These are phyloP conservation scores for Thalassiosira delicatula DNA, from an alignment of 352 stramenopile genomes.

Conservation along the genomic window DNA sequence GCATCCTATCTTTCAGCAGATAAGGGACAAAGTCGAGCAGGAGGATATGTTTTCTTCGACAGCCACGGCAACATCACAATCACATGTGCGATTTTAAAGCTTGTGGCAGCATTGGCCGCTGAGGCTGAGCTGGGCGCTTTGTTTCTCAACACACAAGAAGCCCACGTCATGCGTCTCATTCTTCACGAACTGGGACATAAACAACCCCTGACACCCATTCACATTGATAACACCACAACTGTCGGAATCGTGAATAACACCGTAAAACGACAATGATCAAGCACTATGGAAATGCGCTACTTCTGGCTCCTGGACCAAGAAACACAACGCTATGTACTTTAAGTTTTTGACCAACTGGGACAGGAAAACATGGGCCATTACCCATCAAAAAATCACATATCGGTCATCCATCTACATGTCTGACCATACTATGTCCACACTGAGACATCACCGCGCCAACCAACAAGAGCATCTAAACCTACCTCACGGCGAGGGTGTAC, in stretches of 20 bases:
- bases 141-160: constrained; percentile 23
- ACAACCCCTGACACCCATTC: constrained; percentile 12
- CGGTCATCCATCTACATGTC: not conserved
- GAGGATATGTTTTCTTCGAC: constrained; percentile 38
- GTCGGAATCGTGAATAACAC: constrained; percentile 2
- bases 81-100: constrained; percentile 24
- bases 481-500: not conserved
- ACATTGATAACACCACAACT: not conserved
- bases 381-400: not conserved
- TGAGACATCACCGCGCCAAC: not conserved
- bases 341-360: not conserved
- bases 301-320: not conserved
- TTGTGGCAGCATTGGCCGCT: constrained; percentile 20
- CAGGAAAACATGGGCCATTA: not conserved
- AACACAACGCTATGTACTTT: not conserved
- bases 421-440: not conserved
- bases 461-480: not conserved
- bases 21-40: constrained; percentile 31
- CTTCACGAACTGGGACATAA: constrained; percentile 5
- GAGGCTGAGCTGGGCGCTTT: constrained; percentile 18
- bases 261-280: not conserved
- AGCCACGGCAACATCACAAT: constrained; percentile 12
- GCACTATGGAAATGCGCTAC: constrained; percentile 7
- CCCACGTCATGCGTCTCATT: not conserved
- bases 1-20: constrained; percentile 41